Conservation (phyloP, 2,329 filamentous ascomycete species). For the Nakataea oryzae region DNA sequence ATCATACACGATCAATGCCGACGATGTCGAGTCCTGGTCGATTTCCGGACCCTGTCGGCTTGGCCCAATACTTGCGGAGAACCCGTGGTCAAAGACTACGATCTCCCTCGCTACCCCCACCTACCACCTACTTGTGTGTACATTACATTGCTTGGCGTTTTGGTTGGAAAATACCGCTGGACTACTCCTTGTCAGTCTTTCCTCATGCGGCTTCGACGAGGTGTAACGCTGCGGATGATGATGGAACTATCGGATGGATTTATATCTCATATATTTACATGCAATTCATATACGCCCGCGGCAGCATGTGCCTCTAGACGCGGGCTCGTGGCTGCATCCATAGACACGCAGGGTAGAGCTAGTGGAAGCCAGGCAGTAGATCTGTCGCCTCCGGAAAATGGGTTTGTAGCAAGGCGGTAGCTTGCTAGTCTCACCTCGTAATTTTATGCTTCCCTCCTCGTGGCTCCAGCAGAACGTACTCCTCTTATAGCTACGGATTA, state of each 20-base stretch:
- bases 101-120: background rate
- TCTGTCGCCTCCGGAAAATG: background rate
- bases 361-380: background rate
- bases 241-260: background rate
- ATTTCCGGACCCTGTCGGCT: background rate
- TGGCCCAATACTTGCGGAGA: background rate
- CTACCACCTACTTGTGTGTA: background rate
- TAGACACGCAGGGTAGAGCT: background rate
- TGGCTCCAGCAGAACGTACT: background rate
- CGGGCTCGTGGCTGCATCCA: background rate
- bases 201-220: background rate
- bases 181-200: background rate
- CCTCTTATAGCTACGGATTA: background rate
- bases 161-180: background rate
- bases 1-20: background rate
- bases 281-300: background rate
- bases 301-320: background rate
- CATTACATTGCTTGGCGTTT: slow-evolving; percentile 4
- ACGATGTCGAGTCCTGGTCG: background rate
- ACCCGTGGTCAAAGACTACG: background rate
- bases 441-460: background rate
- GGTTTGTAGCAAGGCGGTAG: background rate
- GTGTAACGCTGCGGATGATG: background rate
- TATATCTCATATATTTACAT: background rate
- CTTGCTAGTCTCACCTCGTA: background rate